Evolutionary conservation across 2,329 filamentous ascomycete species (phyloP), one percentile per base, ranked within the genome.

Genomic region (Exophiala sp.): DNA sequence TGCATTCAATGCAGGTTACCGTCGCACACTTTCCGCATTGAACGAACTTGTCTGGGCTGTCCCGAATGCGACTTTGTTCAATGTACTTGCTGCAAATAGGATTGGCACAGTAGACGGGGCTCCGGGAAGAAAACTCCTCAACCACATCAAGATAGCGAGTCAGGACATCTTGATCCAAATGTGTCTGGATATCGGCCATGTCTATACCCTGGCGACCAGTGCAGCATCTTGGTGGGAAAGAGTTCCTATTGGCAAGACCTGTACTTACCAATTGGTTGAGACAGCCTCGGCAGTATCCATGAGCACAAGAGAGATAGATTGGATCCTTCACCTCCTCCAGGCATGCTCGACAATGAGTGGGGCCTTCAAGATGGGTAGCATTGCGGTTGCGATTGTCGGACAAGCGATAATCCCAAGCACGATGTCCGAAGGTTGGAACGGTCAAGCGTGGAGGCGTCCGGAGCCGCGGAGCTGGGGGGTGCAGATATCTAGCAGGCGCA

Each of bases 201-300:
- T 55, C 48, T n/a, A 55, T 27, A 7, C 18, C 37, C 11, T 4
- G 24, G 23, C n/a, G 2, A n/a, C 19, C 24, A 7, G 11, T 19
- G 41, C 52, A 55, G 44, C 52, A 55, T 41, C 19, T 38, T 14
- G 52, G 52, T 19, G 52, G 52, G 24, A 38, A 55, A 10, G 43
- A 45, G 11, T 21, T 38, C 32, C 24, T 35, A 22, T 51, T 55
- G 5, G 39, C 38, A 21, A 34, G 45, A 10, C 42, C 52, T 11
- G 18, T 18, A 1, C 40, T 41, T 32, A 50, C 35, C 5, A 50
- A 32, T 9, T 43, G 30, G 35, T 55, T 55, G 1, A 55, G 47
- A 39, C 52, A 55, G 7, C 14, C 2, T 21, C 19, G 32, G 27
- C 52, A 55, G 29, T 43, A 55, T 7, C n/a, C 8, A 35, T 55